These are phyloP conservation scores for Serpula lacrymans DNA, from an alignment of 768 basidiomycete genomes.

Conservation along the genomic window DNA sequence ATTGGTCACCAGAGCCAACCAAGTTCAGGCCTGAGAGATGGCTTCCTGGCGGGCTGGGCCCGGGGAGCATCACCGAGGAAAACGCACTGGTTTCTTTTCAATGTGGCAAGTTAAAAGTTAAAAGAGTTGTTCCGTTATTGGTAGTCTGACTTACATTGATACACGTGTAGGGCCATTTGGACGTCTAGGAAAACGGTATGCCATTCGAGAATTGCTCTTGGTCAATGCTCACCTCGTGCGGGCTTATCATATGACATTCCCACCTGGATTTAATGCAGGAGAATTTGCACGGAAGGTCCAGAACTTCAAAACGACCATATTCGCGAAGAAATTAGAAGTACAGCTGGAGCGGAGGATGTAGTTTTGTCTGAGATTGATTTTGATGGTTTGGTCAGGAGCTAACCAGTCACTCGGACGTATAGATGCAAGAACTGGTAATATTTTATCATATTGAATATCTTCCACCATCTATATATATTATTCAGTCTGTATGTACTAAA, in stretches of 20 bases:
- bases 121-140: not conserved
- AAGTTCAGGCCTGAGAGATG: conserved; percentile 31
- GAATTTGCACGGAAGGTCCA: conserved; percentile 22
- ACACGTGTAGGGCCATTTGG: conserved; percentile 24
- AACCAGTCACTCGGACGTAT: too few relatives aligned
- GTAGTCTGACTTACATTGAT: not conserved
- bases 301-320: conserved; percentile 28
- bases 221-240: conserved; percentile 25
- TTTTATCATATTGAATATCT: too few relatives aligned
- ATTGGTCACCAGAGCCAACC: conserved; percentile 22
- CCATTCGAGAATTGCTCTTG: conserved; percentile 26
- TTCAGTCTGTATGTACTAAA: too few relatives aligned
- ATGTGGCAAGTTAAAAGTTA: conserved; percentile 15
- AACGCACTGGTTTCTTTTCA: conserved; percentile 25
- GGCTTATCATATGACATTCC: conserved; percentile 23
- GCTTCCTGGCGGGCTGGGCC: conserved; percentile 28
- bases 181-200: conserved; percentile 30
- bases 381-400: too few relatives aligned
- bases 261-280: conserved; percentile 21
- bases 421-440: too few relatives aligned
- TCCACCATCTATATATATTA: too few relatives aligned
- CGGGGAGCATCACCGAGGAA: conserved; percentile 20
- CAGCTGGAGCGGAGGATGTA: too few relatives aligned
- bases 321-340: too few relatives aligned
- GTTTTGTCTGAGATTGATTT: too few relatives aligned